Conservation (phyloP, 2,329 filamentous ascomycete species). For the Xylariaceae sp. region DNA sequence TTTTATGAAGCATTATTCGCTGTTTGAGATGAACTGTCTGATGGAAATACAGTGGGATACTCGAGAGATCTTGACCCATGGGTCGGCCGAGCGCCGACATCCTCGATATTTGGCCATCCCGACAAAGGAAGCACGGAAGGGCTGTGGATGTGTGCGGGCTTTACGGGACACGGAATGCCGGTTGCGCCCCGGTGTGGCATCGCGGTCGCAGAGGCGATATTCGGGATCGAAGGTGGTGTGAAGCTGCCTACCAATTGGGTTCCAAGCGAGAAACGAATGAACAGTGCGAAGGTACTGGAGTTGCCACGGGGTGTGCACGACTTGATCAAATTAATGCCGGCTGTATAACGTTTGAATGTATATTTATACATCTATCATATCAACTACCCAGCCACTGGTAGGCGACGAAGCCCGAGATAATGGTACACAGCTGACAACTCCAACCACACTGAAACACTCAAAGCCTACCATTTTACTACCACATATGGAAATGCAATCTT, state of each 20-base stretch:
- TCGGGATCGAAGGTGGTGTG: slow-evolving; percentile 4
- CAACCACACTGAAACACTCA: too few species aligned
- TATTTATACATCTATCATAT: too few species aligned
- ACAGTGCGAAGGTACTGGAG: too few species aligned
- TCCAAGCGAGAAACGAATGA: too few species aligned
- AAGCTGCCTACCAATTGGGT: not conserved
- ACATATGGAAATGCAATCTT: too few species aligned
- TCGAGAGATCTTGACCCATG: slow-evolving; percentile 66
- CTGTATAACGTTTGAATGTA: too few species aligned
- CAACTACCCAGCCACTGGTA: too few species aligned
- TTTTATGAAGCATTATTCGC: not conserved
- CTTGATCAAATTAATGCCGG: too few species aligned
- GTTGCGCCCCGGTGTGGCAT: slow-evolving; percentile 66
- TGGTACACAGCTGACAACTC: too few species aligned
- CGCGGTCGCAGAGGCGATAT: slow-evolving; percentile 60
- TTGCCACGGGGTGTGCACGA: too few species aligned
- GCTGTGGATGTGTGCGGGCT: slow-evolving; percentile 63
- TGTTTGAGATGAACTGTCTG: not conserved
- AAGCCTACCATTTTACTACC: too few species aligned
- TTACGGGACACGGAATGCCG: slow-evolving; percentile 76
- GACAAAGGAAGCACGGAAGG: slow-evolving; percentile 39
- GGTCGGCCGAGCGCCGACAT: slow-evolving; percentile 64
- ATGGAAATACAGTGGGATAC: slow-evolving; percentile 55
- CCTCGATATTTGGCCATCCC: slow-evolving; percentile 31
- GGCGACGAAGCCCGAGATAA: too few species aligned